phyloP scores from a whole-genome alignment of 805 yeast genomes.

The Zygosaccharomyces rouxii region DNA sequence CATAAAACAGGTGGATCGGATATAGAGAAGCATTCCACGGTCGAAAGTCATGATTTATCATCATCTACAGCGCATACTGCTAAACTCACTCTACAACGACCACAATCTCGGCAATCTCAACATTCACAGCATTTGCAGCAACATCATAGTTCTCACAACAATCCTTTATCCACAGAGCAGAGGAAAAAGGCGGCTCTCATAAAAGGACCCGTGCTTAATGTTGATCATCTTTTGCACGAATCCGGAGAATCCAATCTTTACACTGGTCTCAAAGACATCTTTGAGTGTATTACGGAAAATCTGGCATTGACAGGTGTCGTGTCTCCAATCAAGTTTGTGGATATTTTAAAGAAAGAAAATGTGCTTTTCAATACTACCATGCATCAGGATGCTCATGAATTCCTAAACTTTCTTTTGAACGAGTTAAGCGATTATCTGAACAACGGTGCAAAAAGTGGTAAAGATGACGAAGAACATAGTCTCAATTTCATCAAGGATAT shows the following conservation, averaged over 20 bases:
- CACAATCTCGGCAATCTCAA: neutral
- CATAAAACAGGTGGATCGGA: neutral
- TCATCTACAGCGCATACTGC: neutral
- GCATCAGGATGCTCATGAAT: slow-evolving; percentile 99
- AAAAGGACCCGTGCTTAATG: slow-evolving; percentile 77
- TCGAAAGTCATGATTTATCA: neutral
- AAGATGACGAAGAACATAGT: slow-evolving; percentile 11
- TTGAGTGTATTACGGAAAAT: slow-evolving; percentile 77
- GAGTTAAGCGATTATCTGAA: slow-evolving; percentile 52
- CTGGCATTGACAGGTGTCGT: slow-evolving; percentile 71
- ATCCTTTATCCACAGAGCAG: slow-evolving; percentile 54
- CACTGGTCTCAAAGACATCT: slow-evolving; percentile 75
- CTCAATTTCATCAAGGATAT: slow-evolving; percentile 58
- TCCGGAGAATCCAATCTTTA: slow-evolving; percentile 44
- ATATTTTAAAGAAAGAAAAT: slow-evolving; percentile 74
- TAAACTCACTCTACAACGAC: neutral
- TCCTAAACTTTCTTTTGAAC: slow-evolving; percentile 80
- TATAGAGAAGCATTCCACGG: neutral
- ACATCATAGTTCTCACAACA: slow-evolving; percentile 19
- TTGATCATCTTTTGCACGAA: slow-evolving; percentile 56
- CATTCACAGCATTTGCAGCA: neutral
- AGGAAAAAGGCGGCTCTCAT: slow-evolving; percentile 73
- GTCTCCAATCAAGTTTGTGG: slow-evolving; percentile 71
- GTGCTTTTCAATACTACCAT: slow-evolving; percentile 80
- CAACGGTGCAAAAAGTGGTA: slow-evolving; percentile 12